A percentile compares a stretch with the other conserved stretches of the same genome.
Evolutionary conservation across 495 filamentous ascomycete species (phyloP).

Genomic region (Aspergillus taichungensis): DNA sequence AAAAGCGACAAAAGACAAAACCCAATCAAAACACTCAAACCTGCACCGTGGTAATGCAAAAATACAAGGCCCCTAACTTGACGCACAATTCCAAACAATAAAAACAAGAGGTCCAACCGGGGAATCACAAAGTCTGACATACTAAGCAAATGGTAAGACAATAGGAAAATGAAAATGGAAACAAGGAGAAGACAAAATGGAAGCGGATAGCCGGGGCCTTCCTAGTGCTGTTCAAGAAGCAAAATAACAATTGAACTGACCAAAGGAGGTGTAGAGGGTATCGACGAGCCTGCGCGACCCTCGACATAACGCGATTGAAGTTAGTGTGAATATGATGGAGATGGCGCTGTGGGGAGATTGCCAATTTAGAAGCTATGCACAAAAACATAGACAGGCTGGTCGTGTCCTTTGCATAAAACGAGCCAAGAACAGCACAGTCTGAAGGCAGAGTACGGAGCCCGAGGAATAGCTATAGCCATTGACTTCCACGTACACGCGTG

Average conservation of each 20-base stretch:
- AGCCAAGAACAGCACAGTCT: no score
- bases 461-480: no score
- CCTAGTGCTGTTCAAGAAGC: background rate
- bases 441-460: no score
- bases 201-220: constrained; percentile 2
- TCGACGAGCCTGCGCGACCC: constrained; percentile 15
- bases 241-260: constrained; percentile 1
- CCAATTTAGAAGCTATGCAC: no score
- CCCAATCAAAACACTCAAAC: background rate
- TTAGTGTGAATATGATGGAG: no score
- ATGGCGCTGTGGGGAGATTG: no score
- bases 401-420: no score
- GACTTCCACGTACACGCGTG: no score
- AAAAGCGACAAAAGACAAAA: background rate
- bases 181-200: background rate
- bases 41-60: background rate
- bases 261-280: background rate
- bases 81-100: constrained; percentile 4
- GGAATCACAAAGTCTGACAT: constrained; percentile 8
- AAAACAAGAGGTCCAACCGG: constrained; percentile 7
- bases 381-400: no score
- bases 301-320: background rate
- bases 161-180: background rate
- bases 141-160: background rate
- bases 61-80: constrained; percentile 1